A percentile compares a stretch with the other conserved stretches of the same genome.
phyloP scores from a whole-genome alignment of 495 filamentous ascomycete species.

The Lophiostoma macrostomum region DNA sequence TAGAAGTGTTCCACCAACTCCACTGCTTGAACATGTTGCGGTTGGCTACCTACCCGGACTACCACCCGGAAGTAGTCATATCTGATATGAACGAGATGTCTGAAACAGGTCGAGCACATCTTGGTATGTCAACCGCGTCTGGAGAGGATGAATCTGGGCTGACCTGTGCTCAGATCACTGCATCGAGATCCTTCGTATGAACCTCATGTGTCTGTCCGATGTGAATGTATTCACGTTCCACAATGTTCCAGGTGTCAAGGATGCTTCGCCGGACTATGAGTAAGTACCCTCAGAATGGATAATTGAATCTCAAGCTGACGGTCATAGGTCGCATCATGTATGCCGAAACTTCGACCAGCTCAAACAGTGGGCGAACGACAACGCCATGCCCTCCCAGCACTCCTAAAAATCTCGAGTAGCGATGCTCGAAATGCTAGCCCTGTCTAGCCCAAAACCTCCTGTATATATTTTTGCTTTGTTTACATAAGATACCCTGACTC shows the following conservation, averaged over 20 bases:
- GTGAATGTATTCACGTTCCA: conserved; percentile 53
- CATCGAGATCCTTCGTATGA: conserved; percentile 51
- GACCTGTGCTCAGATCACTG: conserved; percentile 43
- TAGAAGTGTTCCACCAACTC: conserved; percentile 58
- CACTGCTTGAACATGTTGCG: conserved; percentile 54
- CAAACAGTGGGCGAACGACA: conserved; percentile 49
- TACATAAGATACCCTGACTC: too few relatives aligned
- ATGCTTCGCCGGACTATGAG: conserved; percentile 49
- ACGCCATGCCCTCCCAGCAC: conserved; percentile 42
- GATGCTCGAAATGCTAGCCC: too few relatives aligned
- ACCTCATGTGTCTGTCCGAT: conserved; percentile 52
- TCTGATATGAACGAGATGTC: conserved; percentile 32
- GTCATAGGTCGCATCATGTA: conserved; percentile 48
- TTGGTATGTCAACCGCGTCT: conserved; percentile 30
- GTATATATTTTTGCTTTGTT: too few relatives aligned
- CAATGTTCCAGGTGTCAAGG: conserved; percentile 36
- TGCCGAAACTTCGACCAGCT: conserved; percentile 52
- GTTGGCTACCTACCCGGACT: conserved; percentile 49
- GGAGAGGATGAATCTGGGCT: not conserved
- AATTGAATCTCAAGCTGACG: too few relatives aligned
- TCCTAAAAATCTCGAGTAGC: too few relatives aligned
- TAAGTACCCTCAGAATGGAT: too few relatives aligned
- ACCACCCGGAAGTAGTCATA: conserved; percentile 44
- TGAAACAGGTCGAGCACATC: conserved; percentile 37
- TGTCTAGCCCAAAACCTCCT: too few relatives aligned